phyloP scores from a whole-genome alignment of 1,284 basidiomycete species.

The Athelia psychrophila region DNA sequence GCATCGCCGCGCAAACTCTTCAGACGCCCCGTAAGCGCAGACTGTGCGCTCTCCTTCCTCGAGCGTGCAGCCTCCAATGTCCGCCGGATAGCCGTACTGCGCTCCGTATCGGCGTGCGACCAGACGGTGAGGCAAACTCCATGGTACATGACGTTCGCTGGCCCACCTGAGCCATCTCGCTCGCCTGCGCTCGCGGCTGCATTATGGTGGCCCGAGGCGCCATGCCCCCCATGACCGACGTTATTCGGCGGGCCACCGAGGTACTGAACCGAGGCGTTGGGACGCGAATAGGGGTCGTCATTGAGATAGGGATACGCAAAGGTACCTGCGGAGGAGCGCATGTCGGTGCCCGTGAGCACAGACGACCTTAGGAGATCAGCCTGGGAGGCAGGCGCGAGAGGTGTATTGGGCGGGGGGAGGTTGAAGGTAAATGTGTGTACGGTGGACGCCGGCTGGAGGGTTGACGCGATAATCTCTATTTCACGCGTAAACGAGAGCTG shows the following conservation, averaged over 20 bases:
- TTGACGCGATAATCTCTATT: conserved; percentile 93
- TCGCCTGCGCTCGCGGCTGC: conserved; percentile 37
- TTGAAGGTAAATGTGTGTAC: conserved; percentile 92
- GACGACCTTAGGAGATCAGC: conserved; percentile 73
- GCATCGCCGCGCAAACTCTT: conserved; percentile 59
- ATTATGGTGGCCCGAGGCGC: conserved; percentile 33
- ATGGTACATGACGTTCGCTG: conserved; percentile 72
- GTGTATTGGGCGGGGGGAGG: conserved; percentile 69
- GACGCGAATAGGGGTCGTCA: conserved; percentile 72
- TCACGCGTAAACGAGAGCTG: conserved; percentile 88
- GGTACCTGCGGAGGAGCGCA: conserved; percentile 59
- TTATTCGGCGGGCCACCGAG: conserved; percentile 62
- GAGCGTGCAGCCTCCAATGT: conserved; percentile 75
- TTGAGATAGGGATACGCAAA: conserved; percentile 64
- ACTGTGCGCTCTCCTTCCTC: conserved; percentile 77
- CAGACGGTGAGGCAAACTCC: conserved; percentile 91
- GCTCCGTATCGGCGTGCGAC: conserved; percentile 89
- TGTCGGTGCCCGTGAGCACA: conserved; percentile 56
- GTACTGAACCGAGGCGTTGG: conserved; percentile 69
- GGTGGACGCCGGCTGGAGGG: conserved; percentile 87
- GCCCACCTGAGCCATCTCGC: conserved; percentile 22
- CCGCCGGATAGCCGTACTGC: conserved; percentile 77
- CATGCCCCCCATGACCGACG: conserved; percentile 41
- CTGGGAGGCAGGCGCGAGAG: conserved; percentile 64
- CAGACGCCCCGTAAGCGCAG: conserved; percentile 60